Evolutionary conservation across 371 early-diverging fungal species (phyloP).

Genomic region (Mucor velutinosus): DNA sequence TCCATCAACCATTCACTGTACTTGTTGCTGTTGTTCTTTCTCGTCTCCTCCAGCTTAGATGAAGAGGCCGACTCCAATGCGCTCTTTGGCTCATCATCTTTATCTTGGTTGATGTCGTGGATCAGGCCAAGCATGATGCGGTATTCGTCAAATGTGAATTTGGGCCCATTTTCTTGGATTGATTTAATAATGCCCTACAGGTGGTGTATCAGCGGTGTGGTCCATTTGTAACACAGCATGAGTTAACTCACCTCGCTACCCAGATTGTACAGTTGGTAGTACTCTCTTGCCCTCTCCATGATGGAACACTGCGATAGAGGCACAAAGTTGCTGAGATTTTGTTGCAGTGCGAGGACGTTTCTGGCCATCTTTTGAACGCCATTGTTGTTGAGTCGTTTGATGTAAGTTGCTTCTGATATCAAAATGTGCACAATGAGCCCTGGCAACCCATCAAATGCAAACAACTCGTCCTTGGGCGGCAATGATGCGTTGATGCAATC

Average conservation of each 20-base stretch:
- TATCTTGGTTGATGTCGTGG: constrained; percentile 37
- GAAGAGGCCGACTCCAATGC: constrained; percentile 5
- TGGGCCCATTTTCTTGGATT: constrained; percentile 48
- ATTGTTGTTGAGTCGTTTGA: constrained; percentile 70
- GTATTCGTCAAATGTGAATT: constrained; percentile 54
- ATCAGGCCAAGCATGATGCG: constrained; percentile 47
- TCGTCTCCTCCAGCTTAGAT: constrained; percentile 6
- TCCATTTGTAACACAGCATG: not conserved
- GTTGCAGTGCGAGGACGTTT: constrained; percentile 84
- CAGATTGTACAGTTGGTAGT: constrained; percentile 72
- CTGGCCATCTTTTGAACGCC: constrained; percentile 83
- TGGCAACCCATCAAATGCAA: constrained; percentile 85
- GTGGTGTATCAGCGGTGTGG: not conserved
- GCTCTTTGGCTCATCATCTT: constrained; percentile 22
- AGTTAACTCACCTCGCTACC: constrained; percentile 53
- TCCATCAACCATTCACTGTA: constrained; percentile 51
- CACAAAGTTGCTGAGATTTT: constrained; percentile 83
- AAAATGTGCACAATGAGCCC: constrained; percentile 74
- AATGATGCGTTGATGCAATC: constrained; percentile 71
- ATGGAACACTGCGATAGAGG: constrained; percentile 64
- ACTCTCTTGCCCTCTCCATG: constrained; percentile 71
- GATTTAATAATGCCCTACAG: constrained; percentile 36
- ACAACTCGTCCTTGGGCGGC: constrained; percentile 67
- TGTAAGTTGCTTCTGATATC: constrained; percentile 70
- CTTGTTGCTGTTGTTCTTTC: constrained; percentile 21